Evolutionary conservation across 1,139 yeast genomes (phyloP), one percentile per base, ranked within the genome.

Genomic region (Candida tropicalis): DNA sequence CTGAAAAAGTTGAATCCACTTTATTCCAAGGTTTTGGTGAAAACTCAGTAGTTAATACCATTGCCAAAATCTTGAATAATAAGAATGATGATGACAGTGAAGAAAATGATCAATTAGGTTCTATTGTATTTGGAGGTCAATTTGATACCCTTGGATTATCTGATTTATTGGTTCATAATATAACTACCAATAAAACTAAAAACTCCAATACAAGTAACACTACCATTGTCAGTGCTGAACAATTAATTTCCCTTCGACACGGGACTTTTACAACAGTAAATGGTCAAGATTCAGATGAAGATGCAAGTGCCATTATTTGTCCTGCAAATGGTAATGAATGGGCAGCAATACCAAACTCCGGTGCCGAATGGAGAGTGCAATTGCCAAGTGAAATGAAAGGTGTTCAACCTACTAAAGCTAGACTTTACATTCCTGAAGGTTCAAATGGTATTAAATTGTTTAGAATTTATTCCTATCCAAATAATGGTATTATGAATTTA

Each of bases 401-500:
- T 2, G 66, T 84, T 23, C 63, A 69, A 5, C 97, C 97, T 0
- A 81, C 95, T 0, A 85, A 87, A 52, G 73, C 89, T 12, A 72
- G 97, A 47, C 59, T 93, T 6, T 87, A 81, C 59, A 81, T 88
- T 49, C 81, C 89, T 0, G 62, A 63, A 5, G 69, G 72, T 6
- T 71, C 71, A 29, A 68, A 73, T 40, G 84, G 87, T 8, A 79
- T 87, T 4, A 74, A 82, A 45, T 53, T 75, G 6, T 91, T 90
- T 62, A 75, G 97, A 56, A 70, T 93, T 16, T 69, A 86, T 40
- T 82, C 97, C 0, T 70, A 77, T 44, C 98, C 98, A 1, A 77
- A 89, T 35, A 79, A 84, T 53, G 91, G 98, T 53, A 91, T 91
- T 50, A 87, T 93, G 96, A 93, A 93, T 59, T 65, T 93, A 52